Conservation (phyloP, 495 filamentous ascomycete species). For the Amorphotheca resinae region DNA sequence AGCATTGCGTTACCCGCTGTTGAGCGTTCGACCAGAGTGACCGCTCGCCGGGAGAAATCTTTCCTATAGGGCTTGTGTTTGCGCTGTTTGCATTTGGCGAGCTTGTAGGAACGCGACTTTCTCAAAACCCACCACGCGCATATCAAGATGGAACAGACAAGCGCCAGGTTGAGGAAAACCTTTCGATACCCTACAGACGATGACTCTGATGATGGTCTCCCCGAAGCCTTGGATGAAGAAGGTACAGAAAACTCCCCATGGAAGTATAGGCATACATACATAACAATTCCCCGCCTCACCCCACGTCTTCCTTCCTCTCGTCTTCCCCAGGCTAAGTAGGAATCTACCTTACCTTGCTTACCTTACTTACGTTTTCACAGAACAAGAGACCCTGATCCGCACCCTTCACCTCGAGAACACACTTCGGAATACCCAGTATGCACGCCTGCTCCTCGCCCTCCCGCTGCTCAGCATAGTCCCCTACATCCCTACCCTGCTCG, state of each 20-base stretch:
- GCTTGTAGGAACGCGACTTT: no score
- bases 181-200: slow-evolving; percentile 50
- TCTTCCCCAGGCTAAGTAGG: no score
- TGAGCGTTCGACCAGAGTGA: not conserved
- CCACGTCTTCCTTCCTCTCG: not conserved
- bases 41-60: slow-evolving; percentile 1
- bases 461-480: slow-evolving; percentile 37
- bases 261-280: not conserved
- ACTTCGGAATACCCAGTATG: slow-evolving; percentile 45
- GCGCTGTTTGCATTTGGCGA: slow-evolving; percentile 4
- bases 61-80: not conserved
- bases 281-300: not conserved
- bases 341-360: not conserved
- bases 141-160: slow-evolving; percentile 16
- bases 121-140: no score
- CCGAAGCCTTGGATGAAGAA: slow-evolving; percentile 52
- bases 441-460: slow-evolving; percentile 42
- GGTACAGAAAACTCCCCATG: no score
- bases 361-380: slow-evolving; percentile 22
- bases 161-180: slow-evolving; percentile 43
- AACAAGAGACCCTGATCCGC: slow-evolving; percentile 60
- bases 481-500: slow-evolving; percentile 40
- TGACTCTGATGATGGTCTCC: slow-evolving; percentile 30
- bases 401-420: slow-evolving; percentile 44
- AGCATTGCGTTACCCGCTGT: slow-evolving; percentile 12